Percentiles rank a stretch among this genome's conserved stretches.
Evolutionary conservation across 2,329 filamentous ascomycete genomes (phyloP).

Genomic region (Fusarium coicis): DNA sequence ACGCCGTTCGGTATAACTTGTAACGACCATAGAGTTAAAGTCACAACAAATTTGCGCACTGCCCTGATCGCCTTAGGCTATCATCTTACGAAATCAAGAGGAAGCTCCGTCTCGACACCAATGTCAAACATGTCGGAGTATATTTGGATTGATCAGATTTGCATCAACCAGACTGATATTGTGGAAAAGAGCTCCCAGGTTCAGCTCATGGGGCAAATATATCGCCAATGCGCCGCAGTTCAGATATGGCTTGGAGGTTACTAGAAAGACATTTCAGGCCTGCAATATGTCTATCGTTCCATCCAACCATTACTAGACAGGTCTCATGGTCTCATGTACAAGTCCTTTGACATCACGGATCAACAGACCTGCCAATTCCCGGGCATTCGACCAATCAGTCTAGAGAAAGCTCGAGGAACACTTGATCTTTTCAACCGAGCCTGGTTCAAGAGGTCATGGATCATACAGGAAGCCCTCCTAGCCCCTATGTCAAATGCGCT

Average conservation of each 20-base stretch:
- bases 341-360: not conserved
- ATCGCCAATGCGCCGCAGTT: not conserved
- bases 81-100: too few species aligned
- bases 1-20: not conserved
- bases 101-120: too few species aligned
- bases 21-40: fast-evolving
- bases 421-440: fast-evolving
- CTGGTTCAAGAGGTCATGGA: not conserved
- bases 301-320: too few species aligned
- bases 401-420: fast-evolving
- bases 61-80: not conserved
- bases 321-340: fast-evolving
- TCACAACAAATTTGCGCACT: not conserved
- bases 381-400: not conserved
- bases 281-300: not conserved
- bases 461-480: not conserved
- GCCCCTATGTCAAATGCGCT: not conserved
- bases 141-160: not conserved
- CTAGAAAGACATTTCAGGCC: not conserved
- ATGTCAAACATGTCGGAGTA: not conserved
- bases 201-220: not conserved
- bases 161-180: not conserved
- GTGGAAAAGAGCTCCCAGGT: not conserved
- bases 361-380: fast-evolving
- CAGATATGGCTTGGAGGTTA: not conserved